Evolutionary conservation across 257 asterid species (phyloP).

Genomic region (Lantana camara): DNA sequence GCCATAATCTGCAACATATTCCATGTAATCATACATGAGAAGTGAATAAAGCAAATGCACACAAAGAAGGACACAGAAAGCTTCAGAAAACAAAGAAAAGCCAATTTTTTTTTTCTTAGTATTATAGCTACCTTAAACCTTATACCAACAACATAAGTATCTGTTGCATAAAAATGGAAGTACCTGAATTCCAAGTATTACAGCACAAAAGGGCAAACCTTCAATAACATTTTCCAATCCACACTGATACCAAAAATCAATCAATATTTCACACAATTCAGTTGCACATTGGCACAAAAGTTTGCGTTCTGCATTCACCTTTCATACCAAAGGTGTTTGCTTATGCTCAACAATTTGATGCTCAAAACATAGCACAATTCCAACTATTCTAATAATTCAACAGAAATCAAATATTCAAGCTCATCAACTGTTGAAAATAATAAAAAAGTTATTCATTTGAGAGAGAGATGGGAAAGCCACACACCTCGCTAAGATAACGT

Average conservation of each 20-base stretch:
- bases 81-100: background rate
- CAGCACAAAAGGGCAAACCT: background rate
- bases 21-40: background rate
- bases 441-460: background rate
- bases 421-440: background rate
- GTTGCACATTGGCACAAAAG: background rate
- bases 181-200: background rate
- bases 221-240: background rate
- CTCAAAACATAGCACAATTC: background rate
- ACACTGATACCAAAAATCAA: background rate
- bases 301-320: background rate
- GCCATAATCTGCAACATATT: constrained; percentile 84
- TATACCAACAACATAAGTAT: background rate
- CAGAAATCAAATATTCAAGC: background rate
- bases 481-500: constrained; percentile 96
- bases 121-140: too few relatives aligned
- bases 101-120: too few relatives aligned
- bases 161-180: background rate
- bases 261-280: constrained; percentile 11
- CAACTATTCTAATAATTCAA: constrained; percentile 9
- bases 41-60: constrained; percentile 8
- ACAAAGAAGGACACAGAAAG: background rate
- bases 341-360: background rate
- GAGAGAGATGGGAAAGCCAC: background rate
- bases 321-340: background rate